These are phyloP conservation scores for Ilex paraguariensis DNA, from an alignment of 305 asterid species.

Conservation along the genomic window DNA sequence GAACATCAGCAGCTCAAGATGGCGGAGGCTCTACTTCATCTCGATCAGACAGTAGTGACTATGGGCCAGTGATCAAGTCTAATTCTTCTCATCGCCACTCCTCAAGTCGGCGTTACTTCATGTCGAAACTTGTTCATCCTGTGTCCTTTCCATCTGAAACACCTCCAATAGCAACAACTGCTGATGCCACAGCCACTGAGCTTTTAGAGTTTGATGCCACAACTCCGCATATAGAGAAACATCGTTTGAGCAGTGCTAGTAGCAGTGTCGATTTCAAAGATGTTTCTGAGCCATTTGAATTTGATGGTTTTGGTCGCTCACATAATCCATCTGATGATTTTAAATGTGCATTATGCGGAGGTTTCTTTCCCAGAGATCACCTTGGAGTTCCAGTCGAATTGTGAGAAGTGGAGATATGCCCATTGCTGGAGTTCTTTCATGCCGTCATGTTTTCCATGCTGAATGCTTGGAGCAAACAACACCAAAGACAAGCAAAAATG, in stretches of 20 bases:
- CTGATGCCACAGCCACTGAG: constrained; percentile 20
- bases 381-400: constrained; percentile 88
- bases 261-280: constrained; percentile 67
- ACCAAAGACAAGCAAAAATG: constrained; percentile 66
- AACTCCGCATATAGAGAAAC: constrained; percentile 57
- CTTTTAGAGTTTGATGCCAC: constrained; percentile 35
- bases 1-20: constrained; percentile 71
- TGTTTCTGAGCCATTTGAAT: constrained; percentile 54
- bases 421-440: constrained; percentile 83
- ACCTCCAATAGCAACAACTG: constrained; percentile 33
- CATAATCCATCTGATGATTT: constrained; percentile 45
- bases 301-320: constrained; percentile 34
- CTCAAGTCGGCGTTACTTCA: constrained; percentile 64
- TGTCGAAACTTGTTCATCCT: constrained; percentile 97
- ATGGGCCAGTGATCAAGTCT: constrained; percentile 56
- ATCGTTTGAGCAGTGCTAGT: constrained; percentile 64
- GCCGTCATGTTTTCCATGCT: constrained; percentile 93
- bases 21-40: constrained; percentile 84
- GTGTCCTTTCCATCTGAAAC: constrained; percentile 58
- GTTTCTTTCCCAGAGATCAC: constrained; percentile 82
- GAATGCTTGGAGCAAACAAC: constrained; percentile 95
- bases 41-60: constrained; percentile 84
- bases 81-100: constrained; percentile 65
- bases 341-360: constrained; percentile 84
- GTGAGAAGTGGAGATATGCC: constrained; percentile 92